Base-by-base conservation (phyloP, 179 eudicot genomes). In the Beta lomatogona region DNA sequence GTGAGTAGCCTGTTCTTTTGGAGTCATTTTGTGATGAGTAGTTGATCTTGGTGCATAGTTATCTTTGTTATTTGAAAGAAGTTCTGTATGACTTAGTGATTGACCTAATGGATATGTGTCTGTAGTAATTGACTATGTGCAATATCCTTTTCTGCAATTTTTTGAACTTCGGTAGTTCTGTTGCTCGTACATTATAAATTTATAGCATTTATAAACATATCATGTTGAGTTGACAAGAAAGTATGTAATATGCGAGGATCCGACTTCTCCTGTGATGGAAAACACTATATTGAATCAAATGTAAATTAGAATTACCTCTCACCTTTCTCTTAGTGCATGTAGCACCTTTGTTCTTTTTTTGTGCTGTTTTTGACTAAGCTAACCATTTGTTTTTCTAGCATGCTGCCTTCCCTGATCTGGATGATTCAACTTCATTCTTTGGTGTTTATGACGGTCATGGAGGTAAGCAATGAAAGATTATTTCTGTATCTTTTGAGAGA, bases 401-500 rank as follows among this genome's bases (percentile, higher is more conserved):
- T 90, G 99, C 98, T 77, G 96, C 99, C 80, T 75, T 85, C 59
- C 89, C 93, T 50, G 96, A 95, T 90, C 89, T 95, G 88, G 99
- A 95, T 81, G 79, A 84, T 75, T 87, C 91, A 63, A 87, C 98
- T 83, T 91, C 99, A 71, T 95, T 95, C 88, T 95, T 95, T 90
- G 99, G 99, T 72, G 99, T 95, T 71, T 95, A 92, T 88, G 99
- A 95, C 88, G 99, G 99, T 78, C 99, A 95, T 75, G 99, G 99
- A 89, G 99, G 99, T 95, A 87, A 87, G 90, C 63, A 46, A 50
- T 73, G 57, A 8, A 57, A 65, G 53, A 69, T 60, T 73, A 15
- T n/a, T 57, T 57, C 50, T 58, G 19, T 31, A 70, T 80, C 25
- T 84, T 80, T 73, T n/a, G 41, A 76, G 60, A 41, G 73, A 60